Evolutionary conservation across 2,329 filamentous ascomycete species (phyloP).

Genomic region (Cladophialophora carrionii): DNA sequence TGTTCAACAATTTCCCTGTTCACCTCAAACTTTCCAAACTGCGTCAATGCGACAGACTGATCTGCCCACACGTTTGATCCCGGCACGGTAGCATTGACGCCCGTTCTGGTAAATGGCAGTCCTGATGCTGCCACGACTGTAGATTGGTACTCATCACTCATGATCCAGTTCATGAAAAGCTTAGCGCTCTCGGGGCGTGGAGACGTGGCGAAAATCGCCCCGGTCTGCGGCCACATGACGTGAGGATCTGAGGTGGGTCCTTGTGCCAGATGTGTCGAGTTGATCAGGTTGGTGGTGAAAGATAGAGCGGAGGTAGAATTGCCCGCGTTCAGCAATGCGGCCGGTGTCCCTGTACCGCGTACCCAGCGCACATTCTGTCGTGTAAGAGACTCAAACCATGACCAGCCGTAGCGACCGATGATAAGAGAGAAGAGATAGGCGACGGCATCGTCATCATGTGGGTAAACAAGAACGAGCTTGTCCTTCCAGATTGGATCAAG

Average conservation of each 20-base stretch:
- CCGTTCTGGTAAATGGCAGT: constrained; percentile 38
- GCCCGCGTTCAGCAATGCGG: not conserved
- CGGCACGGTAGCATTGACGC: constrained; percentile 35
- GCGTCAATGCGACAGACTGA: constrained; percentile 50
- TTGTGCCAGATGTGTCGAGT: no score
- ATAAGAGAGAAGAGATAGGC: constrained; percentile 53
- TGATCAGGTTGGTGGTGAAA: constrained; percentile 8
- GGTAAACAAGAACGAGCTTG: constrained; percentile 60
- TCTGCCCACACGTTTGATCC: constrained; percentile 46
- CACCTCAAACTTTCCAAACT: no score
- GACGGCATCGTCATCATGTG: constrained; percentile 62
- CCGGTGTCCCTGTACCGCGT: constrained; percentile 45
- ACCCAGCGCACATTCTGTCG: constrained; percentile 59
- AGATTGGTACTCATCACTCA: constrained; percentile 44
- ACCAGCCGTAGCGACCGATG: constrained; percentile 50
- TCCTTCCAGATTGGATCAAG: constrained; percentile 57
- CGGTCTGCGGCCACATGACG: constrained; percentile 55
- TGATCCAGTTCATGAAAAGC: constrained; percentile 52
- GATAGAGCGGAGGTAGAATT: not conserved
- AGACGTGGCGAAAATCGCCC: constrained; percentile 54
- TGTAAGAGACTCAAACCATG: constrained; percentile 55
- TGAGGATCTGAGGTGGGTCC: constrained; percentile 39
- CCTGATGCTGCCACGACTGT: constrained; percentile 46
- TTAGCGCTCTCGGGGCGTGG: constrained; percentile 58
- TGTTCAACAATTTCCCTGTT: constrained; percentile 51